Evolutionary conservation across 495 filamentous ascomycete genomes (phyloP).

Genomic region (Neurospora intermedia): DNA sequence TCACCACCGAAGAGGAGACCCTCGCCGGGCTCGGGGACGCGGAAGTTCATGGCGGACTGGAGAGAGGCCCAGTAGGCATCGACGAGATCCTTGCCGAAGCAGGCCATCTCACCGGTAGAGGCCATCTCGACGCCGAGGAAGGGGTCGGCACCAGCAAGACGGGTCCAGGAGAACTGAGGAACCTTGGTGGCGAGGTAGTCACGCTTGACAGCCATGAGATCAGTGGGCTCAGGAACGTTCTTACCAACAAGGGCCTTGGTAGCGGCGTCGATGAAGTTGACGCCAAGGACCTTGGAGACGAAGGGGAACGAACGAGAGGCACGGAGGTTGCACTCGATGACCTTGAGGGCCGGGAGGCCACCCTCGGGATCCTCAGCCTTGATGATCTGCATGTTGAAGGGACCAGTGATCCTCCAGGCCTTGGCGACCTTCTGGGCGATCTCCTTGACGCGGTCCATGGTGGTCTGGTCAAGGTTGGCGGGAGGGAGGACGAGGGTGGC

Average conservation of each 20-base stretch:
- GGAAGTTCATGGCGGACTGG: constrained; percentile 99
- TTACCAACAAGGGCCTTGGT: constrained; percentile 85
- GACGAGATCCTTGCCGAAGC: constrained; percentile 89
- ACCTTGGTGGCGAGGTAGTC: constrained; percentile 96
- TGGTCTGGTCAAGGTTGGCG: constrained; percentile 57
- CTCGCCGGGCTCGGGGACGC: constrained; percentile 82
- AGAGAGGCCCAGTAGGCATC: constrained; percentile 97
- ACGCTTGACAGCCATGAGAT: constrained; percentile 80
- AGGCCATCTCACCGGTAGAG: constrained; percentile 94
- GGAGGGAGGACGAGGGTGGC: constrained; percentile 94
- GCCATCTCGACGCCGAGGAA: constrained; percentile 98
- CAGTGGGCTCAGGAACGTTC: constrained; percentile 74
- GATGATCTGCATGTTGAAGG: constrained; percentile 99
- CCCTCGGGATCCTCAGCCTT: constrained; percentile 68
- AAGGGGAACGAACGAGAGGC: constrained; percentile 98
- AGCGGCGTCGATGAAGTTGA: constrained; percentile 94
- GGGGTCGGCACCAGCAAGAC: constrained; percentile 94
- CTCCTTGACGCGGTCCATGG: constrained; percentile 79
- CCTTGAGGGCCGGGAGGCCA: constrained; percentile 69
- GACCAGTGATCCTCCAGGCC: constrained; percentile 92
- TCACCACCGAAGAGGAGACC: constrained; percentile 92
- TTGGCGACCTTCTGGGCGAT: constrained; percentile 94
- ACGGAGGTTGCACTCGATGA: constrained; percentile 97
- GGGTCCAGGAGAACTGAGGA: constrained; percentile 96
- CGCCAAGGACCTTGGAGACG: constrained; percentile 90